These are phyloP conservation scores for Pueraria montana DNA, from an alignment of 306 rosid genomes.

Conservation along the genomic window DNA sequence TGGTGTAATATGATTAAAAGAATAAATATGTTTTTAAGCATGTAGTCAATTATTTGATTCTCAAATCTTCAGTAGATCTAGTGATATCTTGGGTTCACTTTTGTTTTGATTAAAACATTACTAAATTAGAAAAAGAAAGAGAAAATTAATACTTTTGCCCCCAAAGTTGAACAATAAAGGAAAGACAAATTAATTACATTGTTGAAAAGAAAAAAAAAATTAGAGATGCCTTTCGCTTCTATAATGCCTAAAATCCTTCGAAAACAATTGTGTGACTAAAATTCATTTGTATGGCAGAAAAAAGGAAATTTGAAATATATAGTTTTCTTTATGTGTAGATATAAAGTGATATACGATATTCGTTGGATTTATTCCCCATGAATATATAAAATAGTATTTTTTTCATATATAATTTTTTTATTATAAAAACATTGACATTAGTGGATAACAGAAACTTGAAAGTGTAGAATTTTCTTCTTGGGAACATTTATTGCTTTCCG, in stretches of 20 bases:
- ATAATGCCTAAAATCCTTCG: background rate
- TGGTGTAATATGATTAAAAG: too few relatives aligned
- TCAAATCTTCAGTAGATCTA: too few relatives aligned
- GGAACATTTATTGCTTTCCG: constrained; percentile 2
- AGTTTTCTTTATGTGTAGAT: background rate
- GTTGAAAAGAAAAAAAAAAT: background rate
- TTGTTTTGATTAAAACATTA: background rate
- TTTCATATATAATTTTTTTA: background rate
- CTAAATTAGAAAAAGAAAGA: background rate
- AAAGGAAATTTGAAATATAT: background rate
- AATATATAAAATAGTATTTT: background rate
- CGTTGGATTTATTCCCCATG: constrained; percentile 1
- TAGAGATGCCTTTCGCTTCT: background rate
- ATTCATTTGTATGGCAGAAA: background rate
- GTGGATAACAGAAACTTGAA: background rate
- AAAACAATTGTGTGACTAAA: background rate
- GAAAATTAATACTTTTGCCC: background rate
- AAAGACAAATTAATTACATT: background rate
- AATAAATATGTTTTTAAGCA: too few relatives aligned
- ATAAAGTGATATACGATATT: background rate
- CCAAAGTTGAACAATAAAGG: background rate
- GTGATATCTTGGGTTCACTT: background rate
- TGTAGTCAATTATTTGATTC: too few relatives aligned
- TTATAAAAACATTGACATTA: background rate
- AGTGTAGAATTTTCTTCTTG: background rate